A percentile compares a stretch with the other conserved stretches of the same genome.
Conservation (phyloP, 2,329 filamentous ascomycete genomes). For the Metarhizium anisopliae region DNA sequence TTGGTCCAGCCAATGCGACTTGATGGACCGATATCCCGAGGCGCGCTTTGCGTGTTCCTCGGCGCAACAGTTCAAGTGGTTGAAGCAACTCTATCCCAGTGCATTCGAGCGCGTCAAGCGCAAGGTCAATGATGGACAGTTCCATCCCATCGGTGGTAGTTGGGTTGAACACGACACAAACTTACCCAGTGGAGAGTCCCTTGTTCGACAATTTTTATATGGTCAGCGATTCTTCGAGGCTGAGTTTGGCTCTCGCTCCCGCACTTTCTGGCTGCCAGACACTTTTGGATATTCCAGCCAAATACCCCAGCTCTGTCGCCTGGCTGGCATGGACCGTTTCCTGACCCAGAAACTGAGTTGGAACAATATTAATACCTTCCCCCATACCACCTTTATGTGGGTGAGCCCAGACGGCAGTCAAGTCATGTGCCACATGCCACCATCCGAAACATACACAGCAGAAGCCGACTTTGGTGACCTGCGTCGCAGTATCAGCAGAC, state of each 20-base stretch:
- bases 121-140: constrained; percentile 83
- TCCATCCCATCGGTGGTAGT: constrained; percentile 92
- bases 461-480: constrained; percentile 93
- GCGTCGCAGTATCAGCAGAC: constrained; percentile 77
- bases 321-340: constrained; percentile 94
- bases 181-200: constrained; percentile 87
- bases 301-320: constrained; percentile 82
- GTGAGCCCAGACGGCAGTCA: constrained; percentile 91
- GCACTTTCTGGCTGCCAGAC: constrained; percentile 95
- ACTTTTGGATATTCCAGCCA: constrained; percentile 97
- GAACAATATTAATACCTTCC: constrained; percentile 99
- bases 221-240: constrained; percentile 93
- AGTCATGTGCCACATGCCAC: constrained; percentile 96
- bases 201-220: constrained; percentile 90
- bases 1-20: constrained; percentile 92
- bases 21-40: constrained; percentile 93
- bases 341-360: constrained; percentile 98
- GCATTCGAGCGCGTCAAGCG: constrained; percentile 84
- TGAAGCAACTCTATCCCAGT: constrained; percentile 79
- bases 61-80: constrained; percentile 97
- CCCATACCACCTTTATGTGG: constrained; percentile 98
- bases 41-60: constrained; percentile 88
- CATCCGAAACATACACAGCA: constrained; percentile 90
- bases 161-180: constrained; percentile 99
- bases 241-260: constrained; percentile 79